Evolutionary conservation across 1,284 basidiomycete species (phyloP).

Genomic region (Cutaneotrichosporon arboriforme): DNA sequence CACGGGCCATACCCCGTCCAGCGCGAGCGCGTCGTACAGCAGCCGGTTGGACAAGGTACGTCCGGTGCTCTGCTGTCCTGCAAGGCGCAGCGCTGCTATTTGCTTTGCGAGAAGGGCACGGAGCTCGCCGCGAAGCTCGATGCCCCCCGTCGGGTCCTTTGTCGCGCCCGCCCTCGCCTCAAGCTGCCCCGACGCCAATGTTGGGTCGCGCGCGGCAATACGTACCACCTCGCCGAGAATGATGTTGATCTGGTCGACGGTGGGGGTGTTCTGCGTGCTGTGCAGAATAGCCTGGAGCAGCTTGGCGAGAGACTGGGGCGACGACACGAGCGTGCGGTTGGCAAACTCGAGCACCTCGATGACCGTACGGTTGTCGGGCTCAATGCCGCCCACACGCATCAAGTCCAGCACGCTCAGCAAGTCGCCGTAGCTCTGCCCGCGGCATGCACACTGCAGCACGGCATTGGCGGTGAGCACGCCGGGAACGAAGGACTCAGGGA

Average conservation of each 20-base stretch:
- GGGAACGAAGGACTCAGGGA: constrained; percentile 11
- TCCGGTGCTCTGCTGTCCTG: constrained; percentile 4
- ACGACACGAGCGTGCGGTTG: constrained; percentile 6
- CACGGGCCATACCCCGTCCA: constrained; percentile 17
- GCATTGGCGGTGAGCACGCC: constrained; percentile 23
- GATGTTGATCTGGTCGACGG: constrained; percentile 20
- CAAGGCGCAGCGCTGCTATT: not conserved
- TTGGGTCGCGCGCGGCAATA: constrained; percentile 4
- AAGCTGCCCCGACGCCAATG: not conserved
- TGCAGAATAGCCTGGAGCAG: constrained; percentile 22
- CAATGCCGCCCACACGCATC: constrained; percentile 17
- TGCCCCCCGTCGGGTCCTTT: not conserved
- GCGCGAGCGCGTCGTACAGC: constrained; percentile 28
- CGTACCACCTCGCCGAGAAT: constrained; percentile 22
- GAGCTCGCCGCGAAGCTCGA: constrained; percentile 6
- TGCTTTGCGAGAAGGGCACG: constrained; percentile 1
- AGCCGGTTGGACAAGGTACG: constrained; percentile 26
- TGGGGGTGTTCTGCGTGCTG: constrained; percentile 16
- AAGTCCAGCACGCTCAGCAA: constrained; percentile 12
- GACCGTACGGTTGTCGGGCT: constrained; percentile 29
- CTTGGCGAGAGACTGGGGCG: constrained; percentile 22
- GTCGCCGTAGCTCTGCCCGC: constrained; percentile 9
- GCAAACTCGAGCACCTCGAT: constrained; percentile 28
- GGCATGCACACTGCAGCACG: constrained; percentile 9
- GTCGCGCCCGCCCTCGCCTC: not conserved